Base-by-base conservation (phyloP, 768 basidiomycete species). In the Lentinus tigrinus region DNA sequence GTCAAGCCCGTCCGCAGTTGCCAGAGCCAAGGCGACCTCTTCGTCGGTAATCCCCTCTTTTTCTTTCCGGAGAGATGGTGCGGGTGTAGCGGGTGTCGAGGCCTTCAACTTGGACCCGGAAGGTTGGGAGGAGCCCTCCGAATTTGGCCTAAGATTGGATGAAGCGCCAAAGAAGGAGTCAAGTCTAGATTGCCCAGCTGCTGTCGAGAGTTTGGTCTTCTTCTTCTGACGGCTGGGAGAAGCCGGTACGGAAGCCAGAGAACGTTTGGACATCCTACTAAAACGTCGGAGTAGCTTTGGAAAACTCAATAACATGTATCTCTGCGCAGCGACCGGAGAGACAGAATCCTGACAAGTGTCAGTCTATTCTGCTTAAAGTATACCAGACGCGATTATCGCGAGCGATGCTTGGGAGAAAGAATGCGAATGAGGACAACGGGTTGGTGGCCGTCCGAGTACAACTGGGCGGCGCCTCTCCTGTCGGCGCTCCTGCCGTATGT, bases 1-100 rank as follows among this genome's bases (percentile, higher is more conserved):
- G 54, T 69, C 65, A 28, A 66, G 54, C 4, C 68, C 68, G 23
- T 69, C 66, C 36, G 66, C 60, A 21, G 66, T 52, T 16, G 65
- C 66, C 9, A 68, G 52, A 37, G 54, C 53, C 56, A 64, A 65
- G 16, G 67, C 69, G 23, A 65, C 34, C 21, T 62, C 47, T 28
- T 64, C 65, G 46, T 66, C 65, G 34, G 53, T 52, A 52, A 36
- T 43, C 24, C 46, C 37, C 34, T 52, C 53, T 31, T 31, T n/a
- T n/a, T 40, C 23, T 52, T 36, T 51, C 27, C 39, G 43, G 21
- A 37, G 38, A 10, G 5, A 46, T n/a, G 5, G 4, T 40, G 40
- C 16, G 28, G 52, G 43, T 27, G 49, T 27, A 21, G 50, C 47
- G 14, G 57, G 5, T 8, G 36, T 11, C 14, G 21, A 27, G 37